Base-by-base conservation (phyloP, 106 monocot genomes). In the Gastrodia elata region DNA sequence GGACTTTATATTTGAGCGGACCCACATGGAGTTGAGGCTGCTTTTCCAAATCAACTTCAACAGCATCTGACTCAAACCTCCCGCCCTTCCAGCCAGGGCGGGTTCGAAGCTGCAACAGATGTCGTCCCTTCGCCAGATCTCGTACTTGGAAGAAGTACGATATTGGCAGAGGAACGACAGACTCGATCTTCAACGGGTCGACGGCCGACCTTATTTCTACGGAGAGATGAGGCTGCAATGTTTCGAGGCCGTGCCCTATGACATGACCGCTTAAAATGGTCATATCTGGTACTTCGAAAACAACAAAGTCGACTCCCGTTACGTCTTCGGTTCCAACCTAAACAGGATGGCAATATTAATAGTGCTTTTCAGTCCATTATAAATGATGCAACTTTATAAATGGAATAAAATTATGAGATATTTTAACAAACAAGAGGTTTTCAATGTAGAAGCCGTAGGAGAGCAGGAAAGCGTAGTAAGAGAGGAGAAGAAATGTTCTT, bases 201-300 rank as follows among this genome's bases (percentile, higher is more conserved):
- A 36, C 75, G 6, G 88, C 87, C 32, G 78, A 83, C 81, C 75
- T 88, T 16, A 97, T 82, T 81, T 97, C 97, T 20, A 97, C 79
- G 9, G 83, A 86, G 34, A 97, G 86, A 86, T 97, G 86, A 42
- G 77, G 81, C 74, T 88, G 93, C 28, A 86, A 76, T 74, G 56
- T 55, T 67, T 87, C 83, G 71, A 97, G 82, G 38, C 78, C 77
- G 28, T 43, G 48, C 44, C 96, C 96, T 86, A 90, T 86, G 3
- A 90, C 93, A 75, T 93, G 88, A 61, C 97, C 93, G 49, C 84
- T 93, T 77, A 97, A 79, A 43, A 93, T 88, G 35, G 97, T 90
- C 18, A 41, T 65, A 59, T 88, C 90, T 38, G 97, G 97, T 52
- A 82, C 73, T 82, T 97, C 92, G 82, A 97, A 97, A 59, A 90